Evolutionary conservation across 2,329 filamentous ascomycete genomes (phyloP), one percentile per base, ranked within the genome.

Genomic region (Coleophoma cylindrospora): DNA sequence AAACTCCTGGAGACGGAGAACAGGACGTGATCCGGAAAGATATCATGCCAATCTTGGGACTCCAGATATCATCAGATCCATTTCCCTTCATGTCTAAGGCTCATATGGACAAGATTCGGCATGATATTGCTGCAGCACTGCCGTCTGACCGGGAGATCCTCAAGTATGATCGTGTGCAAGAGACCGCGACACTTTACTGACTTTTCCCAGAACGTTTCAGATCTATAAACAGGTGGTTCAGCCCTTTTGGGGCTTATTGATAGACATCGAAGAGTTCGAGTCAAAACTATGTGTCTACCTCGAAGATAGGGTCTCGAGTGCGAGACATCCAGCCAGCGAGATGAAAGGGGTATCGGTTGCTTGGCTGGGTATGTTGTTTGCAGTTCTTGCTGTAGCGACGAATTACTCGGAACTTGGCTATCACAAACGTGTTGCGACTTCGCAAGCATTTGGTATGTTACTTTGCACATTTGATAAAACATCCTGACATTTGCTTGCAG

Each of bases 171-270:
- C 14, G 22, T 17, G 22, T 41, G 17, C 13, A 41, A 21, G 17
- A 12, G 19, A 17, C 12, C 22, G 7, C 2, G 9, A 8, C 14
- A 13, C 40, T 15, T 21, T 13, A 27, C 38, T 51, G 34, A 59
- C 43, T 7, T 4, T 44, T 4, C 3, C 5, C 51, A 84, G 81
- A 59, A 69, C 84, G 7, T 85, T 86, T 60, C 76, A 79, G 41
- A 80, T 81, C 2, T 86, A 85, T 68, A 84, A 84, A 63, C 80
- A 85, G 60, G 81, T 83, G 21, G 78, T 82, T 2, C 82, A 86
- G 45, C 80, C 80, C 1, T 86, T 86, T 57, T 86, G 82, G 82
- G 81, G 81, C 1, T 82, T 86, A 45, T 78, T 86, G 15, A 76
- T 84, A 50, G 81, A 85, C 56, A 80, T 86, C 48, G 80, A 84